Evolutionary conservation across 1,284 basidiomycete genomes (phyloP).

Genomic region (Phylloboletellus chloephorus): DNA sequence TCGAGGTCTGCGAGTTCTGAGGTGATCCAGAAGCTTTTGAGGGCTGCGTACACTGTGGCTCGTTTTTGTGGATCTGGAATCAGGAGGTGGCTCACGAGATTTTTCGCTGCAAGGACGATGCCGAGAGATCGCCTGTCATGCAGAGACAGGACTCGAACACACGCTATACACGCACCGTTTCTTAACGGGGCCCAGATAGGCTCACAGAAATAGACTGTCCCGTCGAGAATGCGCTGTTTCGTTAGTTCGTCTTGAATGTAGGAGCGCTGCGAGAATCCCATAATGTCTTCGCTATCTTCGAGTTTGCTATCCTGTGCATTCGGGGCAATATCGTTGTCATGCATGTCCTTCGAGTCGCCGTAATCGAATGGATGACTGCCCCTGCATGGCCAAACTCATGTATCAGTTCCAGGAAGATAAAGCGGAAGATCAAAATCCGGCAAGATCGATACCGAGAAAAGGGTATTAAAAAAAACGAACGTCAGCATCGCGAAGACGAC

Average conservation of each 20-base stretch:
- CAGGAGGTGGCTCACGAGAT: slow-evolving; percentile 53
- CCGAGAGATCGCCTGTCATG: background rate
- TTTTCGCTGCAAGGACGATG: slow-evolving; percentile 40
- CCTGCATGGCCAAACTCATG: slow-evolving; percentile 33
- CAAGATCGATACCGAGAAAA: background rate
- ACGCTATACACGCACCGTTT: slow-evolving; percentile 47
- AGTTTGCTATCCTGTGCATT: slow-evolving; percentile 10
- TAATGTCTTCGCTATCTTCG: slow-evolving; percentile 28
- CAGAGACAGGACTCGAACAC: slow-evolving; percentile 1
- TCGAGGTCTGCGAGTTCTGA: slow-evolving; percentile 56
- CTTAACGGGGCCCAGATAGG: slow-evolving; percentile 49
- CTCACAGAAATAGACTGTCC: slow-evolving; percentile 50
- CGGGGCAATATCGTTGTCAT: slow-evolving; percentile 12
- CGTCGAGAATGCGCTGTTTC: slow-evolving; percentile 64
- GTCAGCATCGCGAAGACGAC: slow-evolving; percentile 76
- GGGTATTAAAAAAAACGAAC: slow-evolving; percentile 38
- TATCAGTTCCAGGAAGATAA: slow-evolving; percentile 10
- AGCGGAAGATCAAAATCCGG: background rate
- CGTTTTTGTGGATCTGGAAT: slow-evolving; percentile 51
- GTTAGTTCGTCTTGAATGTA: slow-evolving; percentile 50
- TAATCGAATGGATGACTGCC: slow-evolving; percentile 73
- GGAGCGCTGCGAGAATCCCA: slow-evolving; percentile 42
- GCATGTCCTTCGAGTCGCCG: slow-evolving; percentile 32
- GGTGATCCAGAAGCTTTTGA: slow-evolving; percentile 59
- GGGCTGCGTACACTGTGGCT: slow-evolving; percentile 55